Percentiles rank a stretch among this genome's conserved stretches.
These are phyloP conservation scores for Apophysomyces elegans DNA, from an alignment of 371 early-diverging fungal species.

Conservation along the genomic window DNA sequence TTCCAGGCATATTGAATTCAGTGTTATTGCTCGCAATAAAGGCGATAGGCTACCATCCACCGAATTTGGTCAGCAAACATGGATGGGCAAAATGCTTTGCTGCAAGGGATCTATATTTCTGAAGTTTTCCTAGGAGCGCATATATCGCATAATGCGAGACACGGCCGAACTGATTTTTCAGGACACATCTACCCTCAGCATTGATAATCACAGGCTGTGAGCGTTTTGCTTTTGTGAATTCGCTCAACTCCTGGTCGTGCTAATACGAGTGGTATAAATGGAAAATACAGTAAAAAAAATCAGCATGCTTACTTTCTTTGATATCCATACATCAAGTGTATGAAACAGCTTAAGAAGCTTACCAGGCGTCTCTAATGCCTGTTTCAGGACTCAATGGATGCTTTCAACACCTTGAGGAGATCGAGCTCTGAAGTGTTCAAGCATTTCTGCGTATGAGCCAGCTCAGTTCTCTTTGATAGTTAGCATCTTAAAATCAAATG, in stretches of 20 bases:
- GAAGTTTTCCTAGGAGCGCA: not conserved
- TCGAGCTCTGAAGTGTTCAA: slow-evolving; percentile 12
- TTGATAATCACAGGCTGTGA: not conserved
- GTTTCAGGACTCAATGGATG: slow-evolving; percentile 4
- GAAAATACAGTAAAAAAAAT: not conserved
- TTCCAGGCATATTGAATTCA: not conserved
- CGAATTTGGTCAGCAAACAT: not conserved
- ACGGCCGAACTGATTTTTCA: not conserved
- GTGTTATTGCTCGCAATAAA: not conserved
- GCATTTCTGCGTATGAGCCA: slow-evolving; percentile 10
- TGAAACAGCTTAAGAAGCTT: slow-evolving; percentile 1
- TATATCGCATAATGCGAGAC: not conserved
- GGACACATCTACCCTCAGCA: not conserved
- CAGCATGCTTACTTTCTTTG: not conserved
- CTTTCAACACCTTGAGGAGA: slow-evolving; percentile 16
- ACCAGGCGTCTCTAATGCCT: not conserved
- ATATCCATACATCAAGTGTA: slow-evolving; percentile 5
- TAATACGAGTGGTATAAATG: not conserved
- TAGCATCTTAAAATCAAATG: too few relatives aligned
- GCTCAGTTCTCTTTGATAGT: slow-evolving; percentile 11
- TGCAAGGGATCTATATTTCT: not conserved
- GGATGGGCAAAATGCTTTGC: not conserved
- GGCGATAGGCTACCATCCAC: not conserved
- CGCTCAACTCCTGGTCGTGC: not conserved
- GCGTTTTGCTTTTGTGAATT: not conserved